These are phyloP conservation scores for Platanus orientalis DNA, from an alignment of 164 flowering plant species.

Conservation along the genomic window DNA sequence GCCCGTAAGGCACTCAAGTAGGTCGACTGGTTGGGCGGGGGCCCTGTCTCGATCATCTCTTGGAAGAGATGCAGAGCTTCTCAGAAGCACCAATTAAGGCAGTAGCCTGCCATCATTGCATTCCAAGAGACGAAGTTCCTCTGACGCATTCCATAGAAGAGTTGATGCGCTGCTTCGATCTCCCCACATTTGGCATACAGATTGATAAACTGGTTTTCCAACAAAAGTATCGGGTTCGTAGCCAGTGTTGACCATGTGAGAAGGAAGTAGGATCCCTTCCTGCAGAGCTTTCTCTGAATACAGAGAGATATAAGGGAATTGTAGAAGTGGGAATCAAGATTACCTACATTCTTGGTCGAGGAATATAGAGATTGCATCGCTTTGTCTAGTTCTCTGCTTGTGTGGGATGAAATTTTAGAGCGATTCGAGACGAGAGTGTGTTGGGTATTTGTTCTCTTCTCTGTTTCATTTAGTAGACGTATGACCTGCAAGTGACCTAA, in stretches of 20 bases:
- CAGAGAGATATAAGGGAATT: slow-evolving; percentile 16
- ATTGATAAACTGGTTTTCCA: slow-evolving; percentile 18
- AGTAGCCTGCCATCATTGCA: no score
- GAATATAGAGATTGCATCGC: slow-evolving; percentile 5
- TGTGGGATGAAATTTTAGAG: not conserved
- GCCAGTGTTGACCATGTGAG: slow-evolving; percentile 14
- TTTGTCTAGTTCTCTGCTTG: not conserved
- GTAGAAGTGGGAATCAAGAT: slow-evolving; percentile 9
- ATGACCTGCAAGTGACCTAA: slow-evolving; percentile 6
- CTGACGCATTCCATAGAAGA: slow-evolving; percentile 9
- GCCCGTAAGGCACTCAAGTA: slow-evolving; percentile 13
- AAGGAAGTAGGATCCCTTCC: slow-evolving; percentile 9
- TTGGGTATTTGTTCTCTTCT: no score
- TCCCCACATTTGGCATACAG: slow-evolving; percentile 15
- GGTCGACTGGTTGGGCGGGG: slow-evolving; percentile 5
- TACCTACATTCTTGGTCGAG: not conserved
- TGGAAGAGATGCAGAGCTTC: slow-evolving; percentile 13
- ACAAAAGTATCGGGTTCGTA: slow-evolving; percentile 9
- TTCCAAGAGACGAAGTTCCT: slow-evolving; percentile 15
- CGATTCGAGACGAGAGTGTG: not conserved
- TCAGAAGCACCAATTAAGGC: slow-evolving; percentile 8
- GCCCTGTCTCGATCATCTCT: slow-evolving; percentile 9
- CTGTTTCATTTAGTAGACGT: not conserved
- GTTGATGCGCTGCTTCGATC: slow-evolving; percentile 3
- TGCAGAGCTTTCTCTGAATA: slow-evolving; percentile 11